Evolutionary conservation across 2,329 filamentous ascomycete genomes (phyloP).

Genomic region (Pezicula carpinea): DNA sequence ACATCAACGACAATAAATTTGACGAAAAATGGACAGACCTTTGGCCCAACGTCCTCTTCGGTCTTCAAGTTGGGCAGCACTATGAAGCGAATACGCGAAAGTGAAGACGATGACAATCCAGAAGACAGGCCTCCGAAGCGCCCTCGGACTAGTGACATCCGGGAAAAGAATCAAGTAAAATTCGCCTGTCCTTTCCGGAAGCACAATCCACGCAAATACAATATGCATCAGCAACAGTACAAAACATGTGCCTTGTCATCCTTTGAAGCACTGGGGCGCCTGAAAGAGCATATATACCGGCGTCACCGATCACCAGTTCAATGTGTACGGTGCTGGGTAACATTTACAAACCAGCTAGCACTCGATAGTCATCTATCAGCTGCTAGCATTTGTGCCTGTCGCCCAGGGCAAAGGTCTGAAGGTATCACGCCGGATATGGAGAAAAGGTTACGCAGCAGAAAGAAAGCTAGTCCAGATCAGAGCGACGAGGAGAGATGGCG

Average conservation of each 20-base stretch:
- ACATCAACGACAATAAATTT: too few relatives aligned
- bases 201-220: conserved; percentile 12
- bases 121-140: too few relatives aligned
- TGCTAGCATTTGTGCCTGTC: conserved; percentile 7
- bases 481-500: conserved; percentile 15
- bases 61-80: too few relatives aligned
- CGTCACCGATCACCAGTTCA: conserved; percentile 10
- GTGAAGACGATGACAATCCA: too few relatives aligned
- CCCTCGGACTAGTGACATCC: too few relatives aligned
- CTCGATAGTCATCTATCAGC: conserved; percentile 12
- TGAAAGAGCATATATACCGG: conserved; percentile 13
- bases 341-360: conserved; percentile 11
- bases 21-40: too few relatives aligned
- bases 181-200: conserved; percentile 18
- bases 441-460: conserved; percentile 11
- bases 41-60: too few relatives aligned
- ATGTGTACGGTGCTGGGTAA: conserved; percentile 12
- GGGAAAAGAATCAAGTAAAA: not conserved
- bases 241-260: not conserved
- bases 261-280: too few relatives aligned
- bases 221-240: conserved; percentile 3
- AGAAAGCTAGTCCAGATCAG: conserved; percentile 10
- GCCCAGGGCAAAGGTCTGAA: conserved; percentile 2
- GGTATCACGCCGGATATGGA: conserved; percentile 12
- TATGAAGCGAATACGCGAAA: too few relatives aligned